Conservation (phyloP, 768 basidiomycete species). For the Cyclocybe aegerita region DNA sequence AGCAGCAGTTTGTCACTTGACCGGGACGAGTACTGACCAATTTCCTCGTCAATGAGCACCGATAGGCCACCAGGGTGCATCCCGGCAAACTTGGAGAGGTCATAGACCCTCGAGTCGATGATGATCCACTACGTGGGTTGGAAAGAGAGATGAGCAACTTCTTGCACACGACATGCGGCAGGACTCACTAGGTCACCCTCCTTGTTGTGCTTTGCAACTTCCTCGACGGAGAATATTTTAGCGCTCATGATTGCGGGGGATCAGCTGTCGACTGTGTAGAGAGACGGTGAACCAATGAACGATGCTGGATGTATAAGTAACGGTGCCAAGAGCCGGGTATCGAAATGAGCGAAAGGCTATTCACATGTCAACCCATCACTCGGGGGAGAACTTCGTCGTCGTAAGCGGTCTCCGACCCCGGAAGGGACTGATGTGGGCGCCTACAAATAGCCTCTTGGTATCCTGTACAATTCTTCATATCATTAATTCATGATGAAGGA, state of each 20-base stretch:
- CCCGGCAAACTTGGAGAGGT: conserved; percentile 75
- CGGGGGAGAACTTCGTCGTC: too few relatives aligned
- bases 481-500: too few relatives aligned
- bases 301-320: not conserved
- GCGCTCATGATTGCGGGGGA: conserved; percentile 11
- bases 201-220: conserved; percentile 66
- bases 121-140: conserved; percentile 64
- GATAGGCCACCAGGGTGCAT: conserved; percentile 83
- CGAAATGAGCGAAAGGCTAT: too few relatives aligned
- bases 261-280: not conserved
- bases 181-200: conserved; percentile 67
- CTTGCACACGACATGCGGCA: not conserved
- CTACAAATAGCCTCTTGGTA: too few relatives aligned
- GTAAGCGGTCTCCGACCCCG: too few relatives aligned
- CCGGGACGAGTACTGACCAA: conserved; percentile 47
- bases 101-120: conserved; percentile 68
- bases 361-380: too few relatives aligned
- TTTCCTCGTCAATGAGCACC: conserved; percentile 75
- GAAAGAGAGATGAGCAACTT: not conserved
- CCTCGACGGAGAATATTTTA: conserved; percentile 35
- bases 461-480: too few relatives aligned
- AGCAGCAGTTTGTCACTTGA: not conserved
- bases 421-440: too few relatives aligned
- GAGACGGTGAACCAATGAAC: not conserved
- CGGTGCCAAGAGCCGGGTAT: not conserved